Percentiles rank a stretch among this genome's conserved stretches.
Conservation (phyloP, 352 stramenopile genomes). For the Pythium diclinum region DNA sequence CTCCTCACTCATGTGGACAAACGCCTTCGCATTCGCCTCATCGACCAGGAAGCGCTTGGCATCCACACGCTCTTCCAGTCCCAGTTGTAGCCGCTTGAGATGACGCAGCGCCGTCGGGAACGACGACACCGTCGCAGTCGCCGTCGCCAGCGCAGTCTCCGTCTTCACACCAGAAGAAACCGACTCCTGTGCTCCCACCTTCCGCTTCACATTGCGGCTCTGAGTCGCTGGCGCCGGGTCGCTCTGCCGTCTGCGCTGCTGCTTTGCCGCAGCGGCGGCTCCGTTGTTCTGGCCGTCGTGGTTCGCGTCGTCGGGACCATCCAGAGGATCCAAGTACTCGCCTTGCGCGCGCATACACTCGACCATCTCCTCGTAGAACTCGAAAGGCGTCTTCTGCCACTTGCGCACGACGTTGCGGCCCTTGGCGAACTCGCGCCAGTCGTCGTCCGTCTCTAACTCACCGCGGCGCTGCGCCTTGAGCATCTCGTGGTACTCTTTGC, state of each 20-base stretch:
- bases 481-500: conserved; percentile 17
- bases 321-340: background rate
- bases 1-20: conserved; percentile 12
- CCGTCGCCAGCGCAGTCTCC: background rate
- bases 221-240: background rate
- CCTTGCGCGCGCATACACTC: conserved; percentile 3
- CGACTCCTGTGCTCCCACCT: background rate
- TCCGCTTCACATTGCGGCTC: background rate
- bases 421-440: conserved; percentile 5
- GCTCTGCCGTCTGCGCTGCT: background rate
- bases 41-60: conserved; percentile 17
- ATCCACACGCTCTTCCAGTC: conserved; percentile 3
- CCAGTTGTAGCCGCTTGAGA: conserved; percentile 11
- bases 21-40: conserved; percentile 12
- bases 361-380: conserved; percentile 23
- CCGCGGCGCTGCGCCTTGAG: background rate
- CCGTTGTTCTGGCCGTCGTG: background rate
- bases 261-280: background rate
- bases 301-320: background rate
- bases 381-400: conserved; percentile 12
- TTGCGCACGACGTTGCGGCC: background rate
- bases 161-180: background rate
- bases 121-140: background rate
- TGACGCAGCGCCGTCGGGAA: background rate
- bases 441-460: conserved; percentile 6